Conservation (phyloP, 306 rosid genomes). For the Sophora flavescens region DNA sequence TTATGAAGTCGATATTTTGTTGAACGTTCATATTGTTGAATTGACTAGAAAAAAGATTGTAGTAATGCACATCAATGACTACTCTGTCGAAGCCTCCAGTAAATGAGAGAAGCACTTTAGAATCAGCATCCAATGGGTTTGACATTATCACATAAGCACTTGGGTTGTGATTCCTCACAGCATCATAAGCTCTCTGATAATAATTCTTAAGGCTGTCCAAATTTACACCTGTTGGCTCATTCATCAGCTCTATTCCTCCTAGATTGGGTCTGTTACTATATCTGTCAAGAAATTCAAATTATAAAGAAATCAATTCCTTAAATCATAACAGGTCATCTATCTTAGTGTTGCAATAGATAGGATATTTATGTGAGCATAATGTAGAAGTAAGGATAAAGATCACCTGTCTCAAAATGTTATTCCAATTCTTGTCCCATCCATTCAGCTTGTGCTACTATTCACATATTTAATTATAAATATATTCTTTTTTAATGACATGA, state of each 20-base stretch:
- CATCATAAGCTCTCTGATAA: constrained; percentile 52
- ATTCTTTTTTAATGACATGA: too few species aligned
- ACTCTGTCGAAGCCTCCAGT: constrained; percentile 29
- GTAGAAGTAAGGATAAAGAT: background rate
- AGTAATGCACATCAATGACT: constrained; percentile 68
- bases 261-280: constrained; percentile 49
- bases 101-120: constrained; percentile 59
- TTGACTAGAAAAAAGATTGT: constrained; percentile 36
- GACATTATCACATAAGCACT: constrained; percentile 58
- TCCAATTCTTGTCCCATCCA: too few species aligned
- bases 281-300: constrained; percentile 42
- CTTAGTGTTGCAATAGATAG: background rate
- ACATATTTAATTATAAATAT: too few species aligned
- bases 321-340: background rate
- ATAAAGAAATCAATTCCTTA: background rate
- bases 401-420: too few species aligned
- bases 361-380: background rate
- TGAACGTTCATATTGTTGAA: constrained; percentile 49
- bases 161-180: constrained; percentile 51
- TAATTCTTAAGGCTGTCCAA: constrained; percentile 51
- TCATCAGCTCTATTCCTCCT: constrained; percentile 64
- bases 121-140: constrained; percentile 51
- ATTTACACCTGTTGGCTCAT: constrained; percentile 51
- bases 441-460: too few species aligned
- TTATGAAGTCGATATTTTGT: constrained; percentile 54